Evolutionary conservation across 108 stramenopile species (phyloP), one percentile per base, ranked within the genome.

Genomic region (Discostella stelligeroides): DNA sequence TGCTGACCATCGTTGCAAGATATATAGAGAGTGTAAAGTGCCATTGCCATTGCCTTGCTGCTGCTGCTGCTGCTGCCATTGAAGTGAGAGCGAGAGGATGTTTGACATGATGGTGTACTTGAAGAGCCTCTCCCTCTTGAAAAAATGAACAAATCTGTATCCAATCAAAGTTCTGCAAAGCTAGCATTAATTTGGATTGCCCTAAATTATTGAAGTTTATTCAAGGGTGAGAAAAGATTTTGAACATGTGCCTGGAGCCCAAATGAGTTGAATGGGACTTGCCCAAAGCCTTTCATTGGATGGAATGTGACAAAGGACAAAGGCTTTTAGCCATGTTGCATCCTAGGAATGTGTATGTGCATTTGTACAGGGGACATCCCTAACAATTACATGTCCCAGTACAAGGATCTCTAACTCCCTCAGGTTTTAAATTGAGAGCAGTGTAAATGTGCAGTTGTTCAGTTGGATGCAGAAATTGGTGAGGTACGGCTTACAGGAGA

Each of bases 201-300:
- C 15, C 48, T 23, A 4, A 18, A 49, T 18, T 2, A 23, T 23
- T 23, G 18, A 23, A 49, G 23, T 18, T 49, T 49, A 7, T n/a
- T 13, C 7, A 18, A 49, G 23, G 48, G 48, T 49, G 48, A 49
- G 21, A 49, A 49, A 23, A 49, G 48, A 23, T 3, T 49, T 18
- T 49, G 48, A 23, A 49, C 48, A 49, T 49, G 48, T 23, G 48
- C 48, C 15, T 49, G 48, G 48, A 23, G 48, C 48, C 48, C 7
- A 13, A 49, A 49, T 49, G 48, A 49, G 48, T n/a, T 23, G 7
- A 23, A 49, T 49, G 48, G 48, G 18, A 49, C 21, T 49, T 23
- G 48, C 48, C 48, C 48, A 49, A 49, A 49, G 48, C 48, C 48
- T 49, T 49, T n/a, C n/a, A n/a, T n/a, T n/a, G n/a, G n/a, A n/a